Percentiles rank a stretch among this genome's conserved stretches.
Conservation (phyloP, 2,329 filamentous ascomycete species). For the Magnaporthiopsis poae region DNA sequence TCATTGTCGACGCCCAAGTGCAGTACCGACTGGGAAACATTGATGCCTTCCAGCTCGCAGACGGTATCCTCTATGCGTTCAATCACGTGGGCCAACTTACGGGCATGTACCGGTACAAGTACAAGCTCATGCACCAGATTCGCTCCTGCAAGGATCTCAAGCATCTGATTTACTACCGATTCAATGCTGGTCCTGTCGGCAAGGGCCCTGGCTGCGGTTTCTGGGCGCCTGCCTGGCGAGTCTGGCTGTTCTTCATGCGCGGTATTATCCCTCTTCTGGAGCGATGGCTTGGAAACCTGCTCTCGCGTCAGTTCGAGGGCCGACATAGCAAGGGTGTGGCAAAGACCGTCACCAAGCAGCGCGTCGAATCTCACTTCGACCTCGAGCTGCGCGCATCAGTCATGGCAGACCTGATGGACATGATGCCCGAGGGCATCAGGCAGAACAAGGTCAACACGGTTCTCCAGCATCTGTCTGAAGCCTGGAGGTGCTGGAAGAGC, state of each 20-base stretch:
- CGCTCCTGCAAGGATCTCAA: constrained; percentile 97
- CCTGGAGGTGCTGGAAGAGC: constrained; percentile 99
- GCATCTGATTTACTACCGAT: constrained; percentile 97
- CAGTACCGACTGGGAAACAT: constrained; percentile 97
- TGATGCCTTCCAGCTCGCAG: constrained; percentile 94
- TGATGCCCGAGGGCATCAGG: constrained; percentile 99
- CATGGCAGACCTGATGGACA: constrained; percentile 98
- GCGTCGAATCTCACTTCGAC: constrained; percentile 97
- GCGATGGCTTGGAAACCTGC: constrained; percentile 90
- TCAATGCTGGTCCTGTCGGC: constrained; percentile 91
- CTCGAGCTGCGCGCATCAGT: constrained; percentile 93
- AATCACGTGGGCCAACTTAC: constrained; percentile 97
- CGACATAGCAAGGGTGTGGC: constrained; percentile 97
- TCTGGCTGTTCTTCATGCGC: constrained; percentile 98
- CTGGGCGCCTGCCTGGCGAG: constrained; percentile 96
- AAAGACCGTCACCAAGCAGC: constrained; percentile 97
- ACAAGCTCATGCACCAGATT: constrained; percentile 99
- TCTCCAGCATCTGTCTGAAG: constrained; percentile 90
- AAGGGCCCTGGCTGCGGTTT: constrained; percentile 97
- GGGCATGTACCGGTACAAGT: constrained; percentile 99
- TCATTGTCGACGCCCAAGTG: constrained; percentile 96
- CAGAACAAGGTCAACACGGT: constrained; percentile 99
- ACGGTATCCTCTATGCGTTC: constrained; percentile 98
- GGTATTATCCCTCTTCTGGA: constrained; percentile 95
- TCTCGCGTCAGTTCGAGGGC: constrained; percentile 95